Conservation (phyloP, 202 grass and related monocot species). For the Alloteropsis angusta region DNA sequence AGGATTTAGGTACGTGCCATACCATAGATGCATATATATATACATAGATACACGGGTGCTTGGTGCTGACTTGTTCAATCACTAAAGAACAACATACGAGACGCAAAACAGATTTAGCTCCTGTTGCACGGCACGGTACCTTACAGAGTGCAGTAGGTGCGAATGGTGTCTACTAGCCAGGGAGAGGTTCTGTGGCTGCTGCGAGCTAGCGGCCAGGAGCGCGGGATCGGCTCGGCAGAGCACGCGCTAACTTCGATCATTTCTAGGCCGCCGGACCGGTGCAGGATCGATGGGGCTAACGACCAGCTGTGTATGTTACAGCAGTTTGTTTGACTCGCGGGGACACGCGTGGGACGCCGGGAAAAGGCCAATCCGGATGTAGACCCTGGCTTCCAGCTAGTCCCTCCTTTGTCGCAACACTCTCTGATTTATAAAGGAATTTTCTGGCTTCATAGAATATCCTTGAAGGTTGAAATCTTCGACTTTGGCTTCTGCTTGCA, state of each 20-base stretch:
- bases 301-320: not conserved
- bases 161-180: not conserved
- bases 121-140: not conserved
- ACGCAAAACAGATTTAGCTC: not conserved
- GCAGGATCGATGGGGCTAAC: not conserved
- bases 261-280: not conserved
- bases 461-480: no score
- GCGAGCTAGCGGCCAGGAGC: not conserved
- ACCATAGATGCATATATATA: not conserved
- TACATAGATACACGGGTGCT: no score
- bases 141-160: no score
- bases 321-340: not conserved
- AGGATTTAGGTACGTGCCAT: not conserved
- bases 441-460: not conserved
- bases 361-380: not conserved
- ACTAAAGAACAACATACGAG: no score
- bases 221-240: not conserved
- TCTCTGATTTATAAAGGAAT: not conserved
- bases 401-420: not conserved
- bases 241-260: constrained; percentile 4
- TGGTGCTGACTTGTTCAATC: constrained; percentile 1
- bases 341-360: not conserved
- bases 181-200: not conserved
- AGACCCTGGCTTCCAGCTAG: not conserved
- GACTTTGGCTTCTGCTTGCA: no score